These are phyloP conservation scores for Cryptococcus maquisensis DNA, from an alignment of 1,284 basidiomycete species.

Conservation along the genomic window DNA sequence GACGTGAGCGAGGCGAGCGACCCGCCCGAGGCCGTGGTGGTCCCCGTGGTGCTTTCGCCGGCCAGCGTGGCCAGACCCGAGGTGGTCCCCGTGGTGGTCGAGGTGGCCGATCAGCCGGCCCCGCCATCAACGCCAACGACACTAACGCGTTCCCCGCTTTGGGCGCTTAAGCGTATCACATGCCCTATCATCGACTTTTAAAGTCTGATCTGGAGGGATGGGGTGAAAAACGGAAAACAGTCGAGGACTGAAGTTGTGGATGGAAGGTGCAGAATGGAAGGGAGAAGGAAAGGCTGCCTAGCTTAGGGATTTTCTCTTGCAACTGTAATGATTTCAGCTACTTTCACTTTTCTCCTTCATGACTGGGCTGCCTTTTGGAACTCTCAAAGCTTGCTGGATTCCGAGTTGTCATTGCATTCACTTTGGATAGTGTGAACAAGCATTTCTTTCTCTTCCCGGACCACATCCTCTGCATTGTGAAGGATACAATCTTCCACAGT, in stretches of 20 bases:
- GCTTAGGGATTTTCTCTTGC: background rate
- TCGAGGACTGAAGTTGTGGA: background rate
- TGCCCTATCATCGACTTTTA: background rate
- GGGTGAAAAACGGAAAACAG: background rate
- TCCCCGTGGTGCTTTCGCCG: constrained; percentile 30
- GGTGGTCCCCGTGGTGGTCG: constrained; percentile 41
- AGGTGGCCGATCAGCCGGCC: constrained; percentile 27
- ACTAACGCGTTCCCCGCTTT: constrained; percentile 78
- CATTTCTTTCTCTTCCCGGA: background rate
- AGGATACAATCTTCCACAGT: no score
- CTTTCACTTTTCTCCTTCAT: no score
- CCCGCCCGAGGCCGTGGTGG: constrained; percentile 26
- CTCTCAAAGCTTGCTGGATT: no score
- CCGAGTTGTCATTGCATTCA: no score
- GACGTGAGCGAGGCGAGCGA: constrained; percentile 25
- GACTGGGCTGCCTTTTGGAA: no score
- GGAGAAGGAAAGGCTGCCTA: background rate
- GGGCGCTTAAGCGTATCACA: constrained; percentile 32
- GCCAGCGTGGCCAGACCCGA: constrained; percentile 50
- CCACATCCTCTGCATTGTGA: background rate
- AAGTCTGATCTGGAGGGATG: no score
- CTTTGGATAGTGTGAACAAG: no score
- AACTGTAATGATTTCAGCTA: background rate
- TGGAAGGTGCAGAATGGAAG: background rate
- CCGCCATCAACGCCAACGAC: constrained; percentile 64